phyloP scores from a whole-genome alignment of 2,329 filamentous ascomycete species.

The Neophaeococcomyces aloes region DNA sequence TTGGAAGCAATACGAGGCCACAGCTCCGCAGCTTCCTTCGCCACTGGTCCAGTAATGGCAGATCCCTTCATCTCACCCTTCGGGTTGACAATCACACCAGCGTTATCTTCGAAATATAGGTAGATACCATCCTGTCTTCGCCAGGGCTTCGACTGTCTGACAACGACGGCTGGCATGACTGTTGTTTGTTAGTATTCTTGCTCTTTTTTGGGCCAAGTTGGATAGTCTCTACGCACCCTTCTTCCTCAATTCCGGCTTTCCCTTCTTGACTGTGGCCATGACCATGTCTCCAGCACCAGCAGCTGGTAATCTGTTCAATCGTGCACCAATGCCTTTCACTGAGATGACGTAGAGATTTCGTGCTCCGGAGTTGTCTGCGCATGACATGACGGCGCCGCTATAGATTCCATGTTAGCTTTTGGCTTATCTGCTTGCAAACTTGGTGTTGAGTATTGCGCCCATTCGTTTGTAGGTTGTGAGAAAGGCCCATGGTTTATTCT shows the following conservation, averaged over 20 bases:
- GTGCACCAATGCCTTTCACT: constrained; percentile 96
- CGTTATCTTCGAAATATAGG: constrained; percentile 99
- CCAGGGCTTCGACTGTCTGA: constrained; percentile 99
- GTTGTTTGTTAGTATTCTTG: constrained; percentile 1
- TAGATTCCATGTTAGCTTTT: constrained; percentile 12
- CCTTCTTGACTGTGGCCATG: constrained; percentile 99
- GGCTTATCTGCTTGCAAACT: background rate
- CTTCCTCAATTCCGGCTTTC: constrained; percentile 99
- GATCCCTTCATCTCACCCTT: constrained; percentile 99
- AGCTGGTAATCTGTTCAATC: constrained; percentile 92
- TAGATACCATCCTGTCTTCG: constrained; percentile 96
- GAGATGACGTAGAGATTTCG: constrained; percentile 99
- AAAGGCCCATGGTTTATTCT: no score
- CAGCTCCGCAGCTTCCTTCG: constrained; percentile 98
- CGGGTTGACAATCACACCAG: constrained; percentile 99
- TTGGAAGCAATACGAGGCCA: constrained; percentile 99
- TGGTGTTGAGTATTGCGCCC: background rate
- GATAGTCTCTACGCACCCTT: constrained; percentile 44
- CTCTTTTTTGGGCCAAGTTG: background rate
- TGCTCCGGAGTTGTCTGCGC: constrained; percentile 97
- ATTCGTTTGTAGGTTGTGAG: no score
- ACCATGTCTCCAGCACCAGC: constrained; percentile 99
- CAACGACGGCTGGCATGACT: constrained; percentile 98
- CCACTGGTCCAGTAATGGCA: constrained; percentile 96
- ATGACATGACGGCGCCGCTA: constrained; percentile 99